A percentile compares a stretch with the other conserved stretches of the same genome.
Evolutionary conservation across 192 early-diverging fungal genomes (phyloP).

Genomic region (Umbelopsis ramanniana): DNA sequence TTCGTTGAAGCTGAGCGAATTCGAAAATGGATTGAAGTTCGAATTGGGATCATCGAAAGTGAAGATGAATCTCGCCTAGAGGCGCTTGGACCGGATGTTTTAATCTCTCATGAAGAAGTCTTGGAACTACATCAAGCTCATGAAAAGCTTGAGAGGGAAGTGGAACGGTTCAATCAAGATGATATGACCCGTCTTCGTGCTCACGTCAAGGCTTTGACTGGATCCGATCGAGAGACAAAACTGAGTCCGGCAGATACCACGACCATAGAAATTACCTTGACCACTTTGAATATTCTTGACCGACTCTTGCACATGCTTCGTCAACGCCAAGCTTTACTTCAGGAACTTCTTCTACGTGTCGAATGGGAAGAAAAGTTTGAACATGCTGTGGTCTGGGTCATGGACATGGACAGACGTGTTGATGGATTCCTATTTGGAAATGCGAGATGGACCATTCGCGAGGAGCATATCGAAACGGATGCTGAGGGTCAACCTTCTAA

Average conservation of each 20-base stretch:
- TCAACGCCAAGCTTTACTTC: slow-evolving; percentile 33
- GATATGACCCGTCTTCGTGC: slow-evolving; percentile 49
- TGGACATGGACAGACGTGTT: slow-evolving; percentile 20
- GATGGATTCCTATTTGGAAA: slow-evolving; percentile 29
- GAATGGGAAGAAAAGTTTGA: slow-evolving; percentile 45
- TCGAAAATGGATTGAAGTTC: slow-evolving; percentile 43
- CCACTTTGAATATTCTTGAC: slow-evolving; percentile 45
- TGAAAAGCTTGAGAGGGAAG: slow-evolving; percentile 40
- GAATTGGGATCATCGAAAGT: slow-evolving; percentile 38
- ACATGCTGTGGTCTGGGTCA: slow-evolving; percentile 32
- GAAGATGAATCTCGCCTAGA: slow-evolving; percentile 32
- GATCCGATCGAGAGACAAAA: slow-evolving; percentile 30
- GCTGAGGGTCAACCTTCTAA: slow-evolving; percentile 6
- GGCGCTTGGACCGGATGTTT: background rate
- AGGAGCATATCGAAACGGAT: slow-evolving; percentile 13
- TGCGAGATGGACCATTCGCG: slow-evolving; percentile 21
- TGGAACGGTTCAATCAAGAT: slow-evolving; percentile 45
- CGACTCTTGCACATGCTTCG: slow-evolving; percentile 40
- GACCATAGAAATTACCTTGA: slow-evolving; percentile 51
- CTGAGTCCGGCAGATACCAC: slow-evolving; percentile 51
- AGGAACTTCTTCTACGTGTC: slow-evolving; percentile 37
- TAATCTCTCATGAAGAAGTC: slow-evolving; percentile 34
- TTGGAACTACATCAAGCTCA: slow-evolving; percentile 36
- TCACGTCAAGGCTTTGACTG: slow-evolving; percentile 48
- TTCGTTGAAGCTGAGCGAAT: slow-evolving; percentile 46